phyloP scores from a whole-genome alignment of 2,329 filamentous ascomycete species.

The Pseudocercospora ulei region DNA sequence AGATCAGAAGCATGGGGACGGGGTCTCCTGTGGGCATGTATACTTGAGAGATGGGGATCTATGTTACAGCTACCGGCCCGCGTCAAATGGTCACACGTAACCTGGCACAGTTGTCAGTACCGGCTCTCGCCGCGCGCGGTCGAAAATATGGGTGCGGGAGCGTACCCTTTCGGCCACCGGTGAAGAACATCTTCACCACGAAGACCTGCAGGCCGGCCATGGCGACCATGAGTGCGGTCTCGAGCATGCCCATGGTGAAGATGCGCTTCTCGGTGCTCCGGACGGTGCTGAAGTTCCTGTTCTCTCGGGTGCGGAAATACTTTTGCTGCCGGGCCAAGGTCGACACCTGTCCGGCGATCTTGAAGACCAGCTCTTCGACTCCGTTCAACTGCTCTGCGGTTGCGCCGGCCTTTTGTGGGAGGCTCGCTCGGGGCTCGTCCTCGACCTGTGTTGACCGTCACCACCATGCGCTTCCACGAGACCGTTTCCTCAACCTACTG shows the following conservation, averaged over 20 bases:
- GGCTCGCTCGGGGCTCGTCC: slow-evolving; percentile 68
- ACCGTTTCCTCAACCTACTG: slow-evolving; percentile 50
- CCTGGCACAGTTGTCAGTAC: slow-evolving; percentile 11
- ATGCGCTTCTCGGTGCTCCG: slow-evolving; percentile 91
- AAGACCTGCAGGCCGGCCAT: slow-evolving; percentile 98
- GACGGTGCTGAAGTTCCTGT: slow-evolving; percentile 97
- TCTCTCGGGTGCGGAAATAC: slow-evolving; percentile 97
- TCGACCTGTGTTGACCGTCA: slow-evolving; percentile 58
- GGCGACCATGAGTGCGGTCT: slow-evolving; percentile 78
- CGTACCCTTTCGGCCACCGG: slow-evolving; percentile 61
- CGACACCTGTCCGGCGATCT: slow-evolving; percentile 82
- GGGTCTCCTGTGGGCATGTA: slow-evolving; percentile 5
- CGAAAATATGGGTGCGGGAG: no score
- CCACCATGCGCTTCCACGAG: background rate
- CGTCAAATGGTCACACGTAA: slow-evolving; percentile 22
- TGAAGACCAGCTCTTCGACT: slow-evolving; percentile 90
- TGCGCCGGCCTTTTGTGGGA: slow-evolving; percentile 81
- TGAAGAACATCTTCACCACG: slow-evolving; percentile 97
- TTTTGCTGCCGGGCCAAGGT: slow-evolving; percentile 96
- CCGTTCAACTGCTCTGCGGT: slow-evolving; percentile 78
- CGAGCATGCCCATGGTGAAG: slow-evolving; percentile 93
- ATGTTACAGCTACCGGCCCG: slow-evolving; percentile 15
- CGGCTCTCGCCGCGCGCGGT: background rate
- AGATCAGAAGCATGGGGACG: background rate
- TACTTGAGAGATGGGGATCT: background rate